These are phyloP conservation scores for Telopea speciosissima DNA, from an alignment of 177 flowering plant species.

Conservation along the genomic window DNA sequence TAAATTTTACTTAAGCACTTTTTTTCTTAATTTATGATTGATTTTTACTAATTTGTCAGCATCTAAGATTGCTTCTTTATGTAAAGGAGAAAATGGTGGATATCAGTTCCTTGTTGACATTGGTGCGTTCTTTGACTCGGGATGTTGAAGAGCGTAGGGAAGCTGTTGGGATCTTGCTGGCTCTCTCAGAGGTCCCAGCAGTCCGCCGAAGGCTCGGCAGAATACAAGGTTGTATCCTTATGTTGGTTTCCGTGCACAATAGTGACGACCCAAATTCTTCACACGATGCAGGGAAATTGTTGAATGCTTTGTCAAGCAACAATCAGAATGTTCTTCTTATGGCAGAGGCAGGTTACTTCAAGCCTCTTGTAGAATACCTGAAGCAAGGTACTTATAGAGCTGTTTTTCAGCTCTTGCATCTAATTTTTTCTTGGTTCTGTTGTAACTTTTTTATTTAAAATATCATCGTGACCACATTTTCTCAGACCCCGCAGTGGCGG, in stretches of 20 bases:
- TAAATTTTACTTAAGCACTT: background rate
- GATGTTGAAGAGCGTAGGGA: constrained; percentile 68
- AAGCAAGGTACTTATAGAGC: constrained; percentile 42
- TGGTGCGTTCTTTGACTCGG: constrained; percentile 66
- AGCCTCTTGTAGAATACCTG: constrained; percentile 62
- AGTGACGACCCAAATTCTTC: constrained; percentile 63
- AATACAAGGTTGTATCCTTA: constrained; percentile 71
- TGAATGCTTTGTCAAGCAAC: constrained; percentile 55
- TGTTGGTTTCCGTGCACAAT: constrained; percentile 65
- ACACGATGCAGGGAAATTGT: constrained; percentile 44
- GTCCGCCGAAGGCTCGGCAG: constrained; percentile 58
- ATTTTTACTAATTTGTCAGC: background rate
- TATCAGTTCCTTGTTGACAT: constrained; percentile 27
- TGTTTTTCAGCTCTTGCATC: background rate
- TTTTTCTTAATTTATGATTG: background rate
- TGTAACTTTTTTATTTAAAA: too few species aligned
- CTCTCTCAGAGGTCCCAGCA: constrained; percentile 39
- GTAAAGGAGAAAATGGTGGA: constrained; percentile 76
- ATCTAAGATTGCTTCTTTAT: constrained; percentile 16
- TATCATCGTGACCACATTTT: too few species aligned
- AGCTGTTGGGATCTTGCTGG: constrained; percentile 64
- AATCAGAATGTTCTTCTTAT: constrained; percentile 84
- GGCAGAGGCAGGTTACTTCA: constrained; percentile 91
- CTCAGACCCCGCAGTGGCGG: too few species aligned
- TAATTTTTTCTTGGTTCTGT: background rate